Conservation (phyloP, 148 eudicot genomes). For the Arbutus unedo region DNA sequence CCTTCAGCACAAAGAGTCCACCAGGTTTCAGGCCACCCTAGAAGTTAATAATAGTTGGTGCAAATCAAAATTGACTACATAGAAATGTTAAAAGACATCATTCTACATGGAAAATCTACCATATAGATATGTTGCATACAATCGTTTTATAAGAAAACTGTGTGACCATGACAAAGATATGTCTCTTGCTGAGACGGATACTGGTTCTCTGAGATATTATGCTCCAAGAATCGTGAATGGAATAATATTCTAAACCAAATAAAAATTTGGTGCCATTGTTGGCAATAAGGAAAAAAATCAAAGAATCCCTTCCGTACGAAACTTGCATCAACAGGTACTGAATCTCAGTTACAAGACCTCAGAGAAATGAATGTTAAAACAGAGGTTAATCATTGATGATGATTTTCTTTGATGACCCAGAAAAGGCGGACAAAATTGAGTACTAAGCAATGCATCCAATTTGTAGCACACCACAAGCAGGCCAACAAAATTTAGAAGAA, state of each 20-base stretch:
- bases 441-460: neutral
- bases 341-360: neutral
- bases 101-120: neutral
- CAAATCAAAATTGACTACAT: constrained; percentile 1
- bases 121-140: neutral
- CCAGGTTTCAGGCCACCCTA: constrained; percentile 92
- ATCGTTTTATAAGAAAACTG: neutral
- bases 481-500: neutral
- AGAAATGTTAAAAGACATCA: neutral
- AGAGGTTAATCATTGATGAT: neutral
- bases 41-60: constrained; percentile 9
- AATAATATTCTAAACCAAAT: neutral
- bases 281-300: neutral
- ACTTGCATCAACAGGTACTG: neutral
- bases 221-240: neutral
- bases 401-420: neutral
- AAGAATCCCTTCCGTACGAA: neutral
- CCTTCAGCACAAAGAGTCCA: constrained; percentile 83
- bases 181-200: neutral
- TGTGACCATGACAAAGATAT: neutral
- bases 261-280: neutral
- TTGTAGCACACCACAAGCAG: neutral
- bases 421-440: neutral
- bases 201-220: neutral
- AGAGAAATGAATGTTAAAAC: neutral